Evolutionary conservation across 768 basidiomycete species (phyloP), one percentile per base, ranked within the genome.

Genomic region (Mycena kentingensis): DNA sequence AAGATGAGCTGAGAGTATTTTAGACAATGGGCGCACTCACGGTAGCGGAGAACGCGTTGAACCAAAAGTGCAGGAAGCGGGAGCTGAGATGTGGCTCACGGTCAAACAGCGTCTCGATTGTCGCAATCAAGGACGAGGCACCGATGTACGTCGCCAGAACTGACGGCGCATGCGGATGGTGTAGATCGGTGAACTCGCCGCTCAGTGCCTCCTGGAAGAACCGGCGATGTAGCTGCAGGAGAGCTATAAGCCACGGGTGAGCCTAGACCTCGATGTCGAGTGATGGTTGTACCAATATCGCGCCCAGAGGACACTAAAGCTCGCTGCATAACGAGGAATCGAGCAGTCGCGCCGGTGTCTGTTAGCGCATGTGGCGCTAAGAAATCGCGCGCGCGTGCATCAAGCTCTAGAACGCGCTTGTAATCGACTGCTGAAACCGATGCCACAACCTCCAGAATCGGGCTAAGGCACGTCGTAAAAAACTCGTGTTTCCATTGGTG

Each of bases 401-500:
- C 87, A 35, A 87, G 72, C 43, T 70, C 69, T 21, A 85, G 55
- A 46, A 87, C 75, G 10, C 71, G 72, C 42, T 65, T 50, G 65
- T 88, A 88, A 3, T 71, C 68, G 3, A 78, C 78, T n/a, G 72
- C 70, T 34, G 78, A 71, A 5, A 81, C 77, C 22, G 79, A 73
- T 39, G 81, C 77, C 59, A 81, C 79, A 6, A 77, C 72, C 58
- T 85, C 81, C 31, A 87, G 68, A 42, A 87, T 79, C 2, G 85
- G 85, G 8, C 79, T 77, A 52, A 87, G 72, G 65, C 85, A 86
- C 27, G 81, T 62, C 25, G 77, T 72, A 63, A 85, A 83, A 69
- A 88, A 88, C 1, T 72, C 68, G 58, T 84, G 81, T 60, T 86
- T 86, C 86, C 86, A 88, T 63, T 83, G 77, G 52, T 87, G 85